Conservation (phyloP, 768 basidiomycete species). For the Boletus speciosus region DNA sequence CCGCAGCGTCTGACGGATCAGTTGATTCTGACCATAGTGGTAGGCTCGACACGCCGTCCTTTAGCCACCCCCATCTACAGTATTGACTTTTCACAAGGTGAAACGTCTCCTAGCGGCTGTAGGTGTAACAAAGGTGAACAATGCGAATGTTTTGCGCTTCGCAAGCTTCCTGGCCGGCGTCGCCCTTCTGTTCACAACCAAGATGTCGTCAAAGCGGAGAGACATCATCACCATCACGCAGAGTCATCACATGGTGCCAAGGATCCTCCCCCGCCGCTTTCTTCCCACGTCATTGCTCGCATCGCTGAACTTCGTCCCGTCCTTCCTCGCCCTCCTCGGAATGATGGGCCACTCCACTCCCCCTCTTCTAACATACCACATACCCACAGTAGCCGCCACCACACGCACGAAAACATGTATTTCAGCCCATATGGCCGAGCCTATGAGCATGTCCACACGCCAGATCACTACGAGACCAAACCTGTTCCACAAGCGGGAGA, state of each 20-base stretch:
- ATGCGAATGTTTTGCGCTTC: slow-evolving; percentile 59
- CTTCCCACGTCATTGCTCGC: slow-evolving; percentile 54
- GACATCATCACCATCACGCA: slow-evolving; percentile 15
- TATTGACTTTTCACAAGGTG: slow-evolving; percentile 49
- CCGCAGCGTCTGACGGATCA: slow-evolving; percentile 44
- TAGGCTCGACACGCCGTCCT: slow-evolving; percentile 52
- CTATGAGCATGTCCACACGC: slow-evolving; percentile 48
- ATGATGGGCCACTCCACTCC: slow-evolving; percentile 42
- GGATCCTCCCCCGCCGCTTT: slow-evolving; percentile 24
- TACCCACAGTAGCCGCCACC: slow-evolving; percentile 41
- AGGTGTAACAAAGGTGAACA: slow-evolving; percentile 41
- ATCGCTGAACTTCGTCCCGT: slow-evolving; percentile 67
- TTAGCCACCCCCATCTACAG: slow-evolving; percentile 34
- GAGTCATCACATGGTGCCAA: slow-evolving; percentile 13
- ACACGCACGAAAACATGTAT: slow-evolving; percentile 46
- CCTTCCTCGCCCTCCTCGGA: slow-evolving; percentile 54
- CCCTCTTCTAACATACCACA: slow-evolving; percentile 46
- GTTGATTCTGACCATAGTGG: slow-evolving; percentile 64
- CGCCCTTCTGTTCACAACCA: slow-evolving; percentile 29
- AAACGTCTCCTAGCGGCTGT: slow-evolving; percentile 45
- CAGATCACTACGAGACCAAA: slow-evolving; percentile 32
- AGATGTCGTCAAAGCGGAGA: slow-evolving; percentile 29
- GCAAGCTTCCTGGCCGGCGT: slow-evolving; percentile 40
- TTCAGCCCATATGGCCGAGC: slow-evolving; percentile 71
- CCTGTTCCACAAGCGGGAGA: slow-evolving; percentile 11